A percentile compares a stretch with the other conserved stretches of the same genome.
phyloP scores from a whole-genome alignment of 2,329 filamentous ascomycete species.

The Pseudocercospora eumusae region DNA sequence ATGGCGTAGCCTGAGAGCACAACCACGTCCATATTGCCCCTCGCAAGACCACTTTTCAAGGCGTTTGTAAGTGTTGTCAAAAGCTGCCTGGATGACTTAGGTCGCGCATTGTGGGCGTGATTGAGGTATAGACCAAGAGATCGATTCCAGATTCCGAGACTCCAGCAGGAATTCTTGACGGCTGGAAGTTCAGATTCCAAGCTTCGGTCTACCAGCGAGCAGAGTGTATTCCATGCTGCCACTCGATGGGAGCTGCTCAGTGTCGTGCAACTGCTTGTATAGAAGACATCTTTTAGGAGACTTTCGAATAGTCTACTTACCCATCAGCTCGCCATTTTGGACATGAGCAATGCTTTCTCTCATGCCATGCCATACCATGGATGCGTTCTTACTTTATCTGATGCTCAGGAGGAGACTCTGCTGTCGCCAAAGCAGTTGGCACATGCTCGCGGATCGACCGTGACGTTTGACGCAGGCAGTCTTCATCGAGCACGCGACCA shows the following conservation, averaged over 20 bases:
- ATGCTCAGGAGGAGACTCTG: constrained; percentile 13
- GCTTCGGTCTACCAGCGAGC: constrained; percentile 47
- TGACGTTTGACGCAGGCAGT: constrained; percentile 22
- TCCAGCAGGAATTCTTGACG: constrained; percentile 38
- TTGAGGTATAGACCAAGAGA: constrained; percentile 47
- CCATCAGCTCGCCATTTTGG: constrained; percentile 26
- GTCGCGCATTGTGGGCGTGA: constrained; percentile 47
- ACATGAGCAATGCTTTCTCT: constrained; percentile 1
- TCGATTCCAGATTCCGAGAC: constrained; percentile 43
- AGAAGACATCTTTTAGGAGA: constrained; percentile 28
- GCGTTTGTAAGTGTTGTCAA: constrained; percentile 44
- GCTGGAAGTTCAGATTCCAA: constrained; percentile 35
- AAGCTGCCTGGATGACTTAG: constrained; percentile 52
- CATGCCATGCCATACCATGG: neutral
- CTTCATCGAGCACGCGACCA: constrained; percentile 19
- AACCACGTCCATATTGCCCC: constrained; percentile 23
- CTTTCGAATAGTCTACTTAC: constrained; percentile 30
- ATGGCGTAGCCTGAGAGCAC: neutral
- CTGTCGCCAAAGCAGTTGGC: constrained; percentile 9
- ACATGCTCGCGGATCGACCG: constrained; percentile 24
- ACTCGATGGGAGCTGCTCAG: constrained; percentile 45
- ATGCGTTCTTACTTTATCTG: constrained; percentile 29
- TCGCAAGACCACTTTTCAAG: constrained; percentile 34
- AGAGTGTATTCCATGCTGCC: constrained; percentile 51
- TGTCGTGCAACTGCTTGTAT: constrained; percentile 22